Conservation (phyloP, 108 stramenopile genomes). For the Cyclostephanos invisitatus region DNA sequence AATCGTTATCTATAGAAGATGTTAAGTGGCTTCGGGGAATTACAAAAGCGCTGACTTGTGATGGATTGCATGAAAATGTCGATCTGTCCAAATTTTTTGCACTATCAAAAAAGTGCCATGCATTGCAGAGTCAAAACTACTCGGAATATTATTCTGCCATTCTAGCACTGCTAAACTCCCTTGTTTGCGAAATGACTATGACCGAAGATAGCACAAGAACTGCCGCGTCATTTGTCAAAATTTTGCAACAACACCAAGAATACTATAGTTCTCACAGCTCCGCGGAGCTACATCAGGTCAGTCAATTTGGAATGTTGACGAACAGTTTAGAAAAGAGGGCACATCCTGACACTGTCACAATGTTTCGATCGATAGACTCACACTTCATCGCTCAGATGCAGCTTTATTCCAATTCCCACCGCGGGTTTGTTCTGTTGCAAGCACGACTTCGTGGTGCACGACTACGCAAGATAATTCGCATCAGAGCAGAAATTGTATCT, state of each 20-base stretch:
- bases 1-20: background rate
- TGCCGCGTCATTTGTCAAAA: slow-evolving; percentile 5
- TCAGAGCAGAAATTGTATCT: background rate
- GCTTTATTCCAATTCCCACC: slow-evolving; percentile 5
- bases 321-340: background rate
- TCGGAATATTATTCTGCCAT: slow-evolving; percentile 22
- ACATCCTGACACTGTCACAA: background rate
- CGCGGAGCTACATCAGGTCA: slow-evolving; percentile 7
- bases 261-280: slow-evolving; percentile 11
- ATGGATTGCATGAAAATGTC: background rate
- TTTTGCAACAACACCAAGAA: slow-evolving; percentile 1
- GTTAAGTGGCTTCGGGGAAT: background rate
- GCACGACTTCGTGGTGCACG: slow-evolving; percentile 9
- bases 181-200: slow-evolving; percentile 7
- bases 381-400: background rate
- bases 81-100: background rate
- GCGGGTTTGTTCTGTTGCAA: slow-evolving; percentile 3
- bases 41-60: background rate
- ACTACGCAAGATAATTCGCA: background rate
- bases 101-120: slow-evolving; percentile 1
- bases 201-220: no score
- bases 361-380: background rate
- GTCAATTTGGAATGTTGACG: background rate
- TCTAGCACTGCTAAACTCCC: slow-evolving; percentile 7
- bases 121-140: slow-evolving; percentile 24